Evolutionary conservation across 1,139 yeast species (phyloP).

Genomic region (Kurtzmaniella quercitrusa): DNA sequence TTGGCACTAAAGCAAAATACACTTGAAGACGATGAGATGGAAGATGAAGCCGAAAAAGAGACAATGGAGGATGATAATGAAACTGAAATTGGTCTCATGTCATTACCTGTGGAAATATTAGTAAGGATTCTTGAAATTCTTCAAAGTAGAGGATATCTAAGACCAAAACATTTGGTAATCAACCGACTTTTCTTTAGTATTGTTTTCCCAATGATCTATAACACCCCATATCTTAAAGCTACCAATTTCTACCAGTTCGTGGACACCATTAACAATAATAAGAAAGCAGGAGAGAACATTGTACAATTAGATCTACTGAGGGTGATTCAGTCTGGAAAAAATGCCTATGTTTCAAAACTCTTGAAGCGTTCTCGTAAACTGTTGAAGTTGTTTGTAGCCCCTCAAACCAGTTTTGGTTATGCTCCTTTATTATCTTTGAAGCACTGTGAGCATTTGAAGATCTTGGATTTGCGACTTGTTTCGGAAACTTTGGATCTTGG

Average conservation of each 20-base stretch:
- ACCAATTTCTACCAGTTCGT: conserved; percentile 71
- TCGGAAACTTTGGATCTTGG: conserved; percentile 84
- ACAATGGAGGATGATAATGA: conserved; percentile 14
- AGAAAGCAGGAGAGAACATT: conserved; percentile 41
- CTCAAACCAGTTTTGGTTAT: conserved; percentile 91
- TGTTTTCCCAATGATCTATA: conserved; percentile 61
- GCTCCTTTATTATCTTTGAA: conserved; percentile 80
- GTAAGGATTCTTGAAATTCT: conserved; percentile 46
- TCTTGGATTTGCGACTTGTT: conserved; percentile 79
- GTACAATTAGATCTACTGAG: conserved; percentile 63
- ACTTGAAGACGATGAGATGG: conserved; percentile 12
- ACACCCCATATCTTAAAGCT: conserved; percentile 57
- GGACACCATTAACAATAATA: conserved; percentile 53
- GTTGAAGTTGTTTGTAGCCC: conserved; percentile 73
- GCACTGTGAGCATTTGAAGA: conserved; percentile 58
- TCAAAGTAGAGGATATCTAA: conserved; percentile 27
- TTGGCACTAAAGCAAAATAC: conserved; percentile 24
- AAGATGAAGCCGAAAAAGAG: conserved; percentile 13
- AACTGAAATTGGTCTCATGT: conserved; percentile 16
- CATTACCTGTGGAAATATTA: conserved; percentile 60
- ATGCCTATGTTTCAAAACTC: conserved; percentile 80
- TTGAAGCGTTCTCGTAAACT: conserved; percentile 67
- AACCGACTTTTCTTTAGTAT: conserved; percentile 57
- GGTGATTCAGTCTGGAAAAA: conserved; percentile 89
- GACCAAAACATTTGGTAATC: conserved; percentile 54